A percentile compares a stretch with the other conserved stretches of the same genome.
Evolutionary conservation across 345 rosid genomes (phyloP).

Genomic region (Syzygium jambos): DNA sequence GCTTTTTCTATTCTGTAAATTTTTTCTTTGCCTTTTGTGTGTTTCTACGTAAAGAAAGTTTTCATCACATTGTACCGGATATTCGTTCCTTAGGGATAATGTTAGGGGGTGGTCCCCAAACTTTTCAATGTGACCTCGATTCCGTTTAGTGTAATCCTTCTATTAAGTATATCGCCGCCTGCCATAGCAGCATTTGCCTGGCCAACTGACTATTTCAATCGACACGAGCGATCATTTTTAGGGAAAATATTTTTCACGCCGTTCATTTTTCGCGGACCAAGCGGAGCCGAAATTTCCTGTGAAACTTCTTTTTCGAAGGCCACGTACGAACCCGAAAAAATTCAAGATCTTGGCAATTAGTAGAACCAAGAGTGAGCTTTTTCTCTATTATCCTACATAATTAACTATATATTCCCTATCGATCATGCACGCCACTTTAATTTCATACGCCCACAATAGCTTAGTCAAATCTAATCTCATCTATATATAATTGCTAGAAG

Average conservation of each 20-base stretch:
- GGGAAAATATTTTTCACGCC: background rate
- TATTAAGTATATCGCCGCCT: background rate
- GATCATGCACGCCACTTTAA: background rate
- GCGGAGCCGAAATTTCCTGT: fast-evolving
- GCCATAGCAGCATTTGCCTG: no score
- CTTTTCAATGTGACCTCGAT: background rate
- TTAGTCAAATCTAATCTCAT: background rate
- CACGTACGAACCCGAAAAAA: background rate
- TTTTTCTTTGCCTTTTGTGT: background rate
- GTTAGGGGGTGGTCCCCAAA: background rate
- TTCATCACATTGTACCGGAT: background rate
- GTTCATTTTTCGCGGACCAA: fast-evolving
- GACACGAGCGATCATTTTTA: background rate
- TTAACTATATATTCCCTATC: background rate
- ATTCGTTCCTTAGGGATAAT: background rate
- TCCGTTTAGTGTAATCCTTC: no score
- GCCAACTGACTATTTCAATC: background rate
- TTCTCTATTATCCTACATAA: background rate
- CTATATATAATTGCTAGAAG: background rate
- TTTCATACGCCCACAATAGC: background rate
- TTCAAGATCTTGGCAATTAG: background rate
- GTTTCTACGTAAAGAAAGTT: background rate
- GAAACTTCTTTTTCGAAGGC: background rate
- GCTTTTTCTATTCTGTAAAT: background rate
- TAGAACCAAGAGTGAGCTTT: background rate